Evolutionary conservation across 768 basidiomycete species (phyloP), one percentile per base, ranked within the genome.

Genomic region (Amanita pseudoporphyria): DNA sequence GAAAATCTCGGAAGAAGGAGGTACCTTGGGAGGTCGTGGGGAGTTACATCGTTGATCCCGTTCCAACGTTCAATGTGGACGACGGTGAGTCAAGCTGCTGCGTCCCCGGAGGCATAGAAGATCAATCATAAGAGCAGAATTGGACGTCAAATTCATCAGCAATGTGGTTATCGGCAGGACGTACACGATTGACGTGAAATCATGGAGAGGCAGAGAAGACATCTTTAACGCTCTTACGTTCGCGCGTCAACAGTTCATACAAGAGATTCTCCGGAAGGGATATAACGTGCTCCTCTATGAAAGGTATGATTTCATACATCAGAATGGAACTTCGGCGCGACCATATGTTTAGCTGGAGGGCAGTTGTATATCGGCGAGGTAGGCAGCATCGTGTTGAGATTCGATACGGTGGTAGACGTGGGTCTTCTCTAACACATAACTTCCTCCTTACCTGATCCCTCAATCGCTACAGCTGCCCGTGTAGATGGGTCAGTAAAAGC

Each of bases 21-120:
- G 66, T 67, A 7, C 77, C 84, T 32, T 89, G 87, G 87, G 87
- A 89, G 66, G 85, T 88, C 36, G 81, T 87, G 24, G 79, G 80
- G 51, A 78, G 71, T 59, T 77, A 74, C 58, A 64, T 69, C 28
- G 77, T 89, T 43, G 75, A 80, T 40, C 80, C 86, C 21, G 74
- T 87, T 12, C 69, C 76, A 14, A 77, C 74, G 63, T 84, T 78
- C 62, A 74, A 78, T 54, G 79, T 78, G 46, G 77, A 83, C 54
- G 71, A 73, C 59, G 79, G 79, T 80, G 51, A 41, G 72, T 59
- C 39, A 24, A n/a, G 18, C 42, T 30, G 3, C 7, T 14, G 28
- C 44, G 44, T 31, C 37, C 3, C 1, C 46, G 35, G 14, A 31
- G n/a, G 16, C 36, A 30, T 22, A 49, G 33, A 30, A 52, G 10